Evolutionary conservation across 305 asterid species (phyloP).

Genomic region (Withania somnifera): DNA sequence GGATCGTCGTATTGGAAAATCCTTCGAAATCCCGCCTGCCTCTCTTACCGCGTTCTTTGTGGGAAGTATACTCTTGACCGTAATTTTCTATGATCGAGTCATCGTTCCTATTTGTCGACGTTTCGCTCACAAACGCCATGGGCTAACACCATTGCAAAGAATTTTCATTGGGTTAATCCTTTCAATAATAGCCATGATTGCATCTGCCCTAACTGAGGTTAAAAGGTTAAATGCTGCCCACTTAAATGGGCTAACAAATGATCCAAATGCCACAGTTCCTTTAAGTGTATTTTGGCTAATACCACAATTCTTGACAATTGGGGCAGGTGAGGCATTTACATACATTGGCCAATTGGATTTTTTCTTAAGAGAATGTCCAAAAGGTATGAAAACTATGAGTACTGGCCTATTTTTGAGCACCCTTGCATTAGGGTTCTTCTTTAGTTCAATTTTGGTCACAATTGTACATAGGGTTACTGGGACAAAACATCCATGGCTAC

Average conservation of each 20-base stretch:
- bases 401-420: conserved; percentile 65
- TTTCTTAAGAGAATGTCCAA: conserved; percentile 66
- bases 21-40: conserved; percentile 61
- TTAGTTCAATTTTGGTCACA: conserved; percentile 53
- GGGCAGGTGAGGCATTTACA: conserved; percentile 77
- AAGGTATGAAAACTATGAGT: conserved; percentile 82
- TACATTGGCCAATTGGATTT: conserved; percentile 87
- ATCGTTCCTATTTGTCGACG: conserved; percentile 36
- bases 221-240: conserved; percentile 33
- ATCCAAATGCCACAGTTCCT: conserved; percentile 23
- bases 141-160: conserved; percentile 61
- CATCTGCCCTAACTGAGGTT: conserved; percentile 48
- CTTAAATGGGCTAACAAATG: conserved; percentile 21
- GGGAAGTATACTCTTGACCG: conserved; percentile 45
- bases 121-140: conserved; percentile 30
- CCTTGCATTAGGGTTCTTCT: conserved; percentile 58
- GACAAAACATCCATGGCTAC: conserved; percentile 41
- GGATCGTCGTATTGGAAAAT: conserved; percentile 39
- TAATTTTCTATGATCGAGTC: conserved; percentile 46
- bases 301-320: conserved; percentile 64
- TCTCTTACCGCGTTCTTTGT: conserved; percentile 66
- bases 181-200: conserved; percentile 45
- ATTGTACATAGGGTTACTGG: conserved; percentile 46
- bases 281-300: conserved; percentile 49
- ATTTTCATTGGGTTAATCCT: conserved; percentile 41